phyloP scores from a whole-genome alignment of 345 rosid genomes.

The Salix dunnii region DNA sequence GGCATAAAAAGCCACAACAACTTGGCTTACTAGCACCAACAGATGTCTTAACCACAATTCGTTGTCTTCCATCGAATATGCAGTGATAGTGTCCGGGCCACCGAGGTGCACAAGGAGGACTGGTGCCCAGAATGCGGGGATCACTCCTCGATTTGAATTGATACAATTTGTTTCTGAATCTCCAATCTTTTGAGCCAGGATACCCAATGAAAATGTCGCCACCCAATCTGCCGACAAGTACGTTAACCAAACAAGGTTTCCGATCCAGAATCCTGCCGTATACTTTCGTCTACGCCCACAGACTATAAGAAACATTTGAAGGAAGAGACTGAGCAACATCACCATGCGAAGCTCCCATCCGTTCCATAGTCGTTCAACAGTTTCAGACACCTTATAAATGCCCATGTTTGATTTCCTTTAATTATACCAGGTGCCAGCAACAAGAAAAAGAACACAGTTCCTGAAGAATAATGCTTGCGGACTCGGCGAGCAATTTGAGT shows the following conservation, averaged over 20 bases:
- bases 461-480: too few relatives aligned
- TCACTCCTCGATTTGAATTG: neutral
- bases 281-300: too few relatives aligned
- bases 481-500: too few relatives aligned
- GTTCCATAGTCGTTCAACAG: neutral
- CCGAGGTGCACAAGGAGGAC: neutral
- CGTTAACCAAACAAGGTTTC: neutral
- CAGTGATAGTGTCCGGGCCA: slow-evolving; percentile 23
- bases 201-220: neutral
- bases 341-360: neutral
- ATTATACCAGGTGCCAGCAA: too few relatives aligned
- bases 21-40: slow-evolving; percentile 23
- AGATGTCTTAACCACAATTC: slow-evolving; percentile 35
- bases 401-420: too few relatives aligned
- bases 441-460: too few relatives aligned
- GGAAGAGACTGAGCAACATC: neutral
- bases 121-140: slow-evolving; percentile 4
- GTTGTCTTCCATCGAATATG: slow-evolving; percentile 34
- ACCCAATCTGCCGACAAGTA: neutral
- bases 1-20: slow-evolving; percentile 19
- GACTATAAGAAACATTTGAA: neutral
- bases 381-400: too few relatives aligned
- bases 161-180: neutral
- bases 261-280: too few relatives aligned
- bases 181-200: too few relatives aligned